These are phyloP conservation scores for Gossypium mustelinum DNA, from an alignment of 345 rosid species.

Conservation along the genomic window DNA sequence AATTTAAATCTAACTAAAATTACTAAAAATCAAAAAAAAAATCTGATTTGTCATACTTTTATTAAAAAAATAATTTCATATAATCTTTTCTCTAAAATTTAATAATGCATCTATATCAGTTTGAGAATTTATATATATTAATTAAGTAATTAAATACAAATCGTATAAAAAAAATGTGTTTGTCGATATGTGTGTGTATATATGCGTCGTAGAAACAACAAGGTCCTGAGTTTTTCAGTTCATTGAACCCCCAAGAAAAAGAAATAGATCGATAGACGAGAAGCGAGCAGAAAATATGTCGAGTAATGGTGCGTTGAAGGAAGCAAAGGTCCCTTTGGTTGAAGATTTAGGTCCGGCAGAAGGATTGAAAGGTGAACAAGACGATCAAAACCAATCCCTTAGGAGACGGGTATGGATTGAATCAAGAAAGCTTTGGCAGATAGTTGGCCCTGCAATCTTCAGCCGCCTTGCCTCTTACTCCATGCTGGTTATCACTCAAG, in stretches of 20 bases:
- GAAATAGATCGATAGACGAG: no score
- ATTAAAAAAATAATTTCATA: accelerated
- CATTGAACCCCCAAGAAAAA: not conserved
- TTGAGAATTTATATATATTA: no score
- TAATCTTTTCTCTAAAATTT: accelerated
- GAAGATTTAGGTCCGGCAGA: conserved; percentile 9
- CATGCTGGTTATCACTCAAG: conserved; percentile 88
- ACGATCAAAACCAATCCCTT: conserved; percentile 15
- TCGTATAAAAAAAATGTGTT: not conserved
- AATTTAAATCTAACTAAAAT: accelerated
- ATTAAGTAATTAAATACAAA: no score
- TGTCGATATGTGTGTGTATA: not conserved
- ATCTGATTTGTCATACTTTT: accelerated
- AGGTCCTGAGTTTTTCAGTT: not conserved
- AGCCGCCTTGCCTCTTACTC: conserved; percentile 69
- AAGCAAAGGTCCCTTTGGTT: conserved; percentile 32
- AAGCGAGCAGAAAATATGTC: conserved; percentile 1
- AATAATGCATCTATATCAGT: no score
- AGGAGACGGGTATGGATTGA: conserved; percentile 50
- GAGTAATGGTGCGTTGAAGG: conserved; percentile 20
- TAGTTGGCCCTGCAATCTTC: conserved; percentile 84
- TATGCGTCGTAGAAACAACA: not conserved
- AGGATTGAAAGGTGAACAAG: conserved; percentile 6
- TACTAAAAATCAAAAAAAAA: no score
- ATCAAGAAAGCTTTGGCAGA: conserved; percentile 80